These are phyloP conservation scores for Solanum etuberosum DNA, from an alignment of 257 asterid genomes.

Conservation along the genomic window DNA sequence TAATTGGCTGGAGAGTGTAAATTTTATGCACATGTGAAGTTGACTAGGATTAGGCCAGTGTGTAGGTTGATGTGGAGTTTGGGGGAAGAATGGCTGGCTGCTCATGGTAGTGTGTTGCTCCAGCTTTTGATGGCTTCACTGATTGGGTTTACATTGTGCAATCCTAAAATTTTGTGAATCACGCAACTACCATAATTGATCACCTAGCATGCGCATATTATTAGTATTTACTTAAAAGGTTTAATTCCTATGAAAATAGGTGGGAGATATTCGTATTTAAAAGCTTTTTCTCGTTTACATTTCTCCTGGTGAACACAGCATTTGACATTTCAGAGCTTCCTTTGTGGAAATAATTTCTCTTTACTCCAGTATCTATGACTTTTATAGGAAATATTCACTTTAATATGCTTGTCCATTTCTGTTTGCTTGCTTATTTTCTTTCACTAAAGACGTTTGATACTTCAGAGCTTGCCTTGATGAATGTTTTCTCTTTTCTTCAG, in stretches of 20 bases:
- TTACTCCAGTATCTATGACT: neutral
- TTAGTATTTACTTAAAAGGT: neutral
- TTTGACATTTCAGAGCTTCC: neutral
- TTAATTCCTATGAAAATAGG: neutral
- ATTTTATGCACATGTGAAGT: neutral
- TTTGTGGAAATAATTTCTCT: neutral
- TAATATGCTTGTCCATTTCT: neutral
- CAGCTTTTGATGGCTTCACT: neutral
- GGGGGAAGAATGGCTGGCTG: neutral
- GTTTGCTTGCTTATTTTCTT: neutral
- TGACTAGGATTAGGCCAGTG: neutral
- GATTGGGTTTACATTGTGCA: neutral
- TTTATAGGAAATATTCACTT: neutral
- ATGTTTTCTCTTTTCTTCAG: constrained; percentile 26
- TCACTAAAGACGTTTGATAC: neutral
- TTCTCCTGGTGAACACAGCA: neutral
- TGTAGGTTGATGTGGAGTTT: neutral
- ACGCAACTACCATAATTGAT: neutral
- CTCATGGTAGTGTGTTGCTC: neutral
- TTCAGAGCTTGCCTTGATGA: neutral
- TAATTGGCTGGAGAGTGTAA: neutral
- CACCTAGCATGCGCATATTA: neutral
- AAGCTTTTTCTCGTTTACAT: neutral
- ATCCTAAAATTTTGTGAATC: neutral
- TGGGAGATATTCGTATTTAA: neutral